Evolutionary conservation across 768 basidiomycete species (phyloP).

Genomic region (Suillus americanus): DNA sequence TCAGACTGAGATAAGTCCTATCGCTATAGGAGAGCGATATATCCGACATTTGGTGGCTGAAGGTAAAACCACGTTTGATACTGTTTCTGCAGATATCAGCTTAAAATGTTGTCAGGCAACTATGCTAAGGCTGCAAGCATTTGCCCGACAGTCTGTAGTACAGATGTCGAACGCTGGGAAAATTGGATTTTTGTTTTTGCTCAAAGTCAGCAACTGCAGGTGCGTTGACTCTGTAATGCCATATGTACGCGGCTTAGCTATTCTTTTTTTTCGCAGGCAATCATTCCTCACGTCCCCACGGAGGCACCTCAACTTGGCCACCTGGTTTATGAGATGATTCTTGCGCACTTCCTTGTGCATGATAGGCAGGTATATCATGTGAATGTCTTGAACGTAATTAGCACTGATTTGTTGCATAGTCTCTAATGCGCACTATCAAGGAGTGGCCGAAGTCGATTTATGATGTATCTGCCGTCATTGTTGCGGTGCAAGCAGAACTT

Average conservation of each 20-base stretch:
- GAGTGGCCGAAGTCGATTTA: slow-evolving; percentile 93
- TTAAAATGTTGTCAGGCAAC: slow-evolving; percentile 38
- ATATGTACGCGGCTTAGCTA: not conserved
- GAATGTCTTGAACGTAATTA: not conserved
- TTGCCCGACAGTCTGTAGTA: slow-evolving; percentile 82
- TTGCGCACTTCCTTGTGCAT: slow-evolving; percentile 80
- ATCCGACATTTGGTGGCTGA: slow-evolving; percentile 82
- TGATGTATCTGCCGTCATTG: slow-evolving; percentile 81
- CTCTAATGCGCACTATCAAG: slow-evolving; percentile 73
- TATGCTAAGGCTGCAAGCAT: slow-evolving; percentile 80
- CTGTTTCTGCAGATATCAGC: not conserved
- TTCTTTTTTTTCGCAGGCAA: slow-evolving; percentile 48
- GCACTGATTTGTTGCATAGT: slow-evolving; percentile 39
- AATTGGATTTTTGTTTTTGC: slow-evolving; percentile 93
- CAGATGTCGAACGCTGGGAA: slow-evolving; percentile 86
- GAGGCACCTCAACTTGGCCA: slow-evolving; percentile 76
- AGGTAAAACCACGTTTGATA: slow-evolving; percentile 44
- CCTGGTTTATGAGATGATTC: slow-evolving; percentile 92
- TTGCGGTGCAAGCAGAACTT: slow-evolving; percentile 83
- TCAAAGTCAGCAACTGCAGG: slow-evolving; percentile 76
- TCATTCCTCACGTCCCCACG: slow-evolving; percentile 89
- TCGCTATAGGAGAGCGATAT: slow-evolving; percentile 81
- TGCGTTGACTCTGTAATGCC: slow-evolving; percentile 31
- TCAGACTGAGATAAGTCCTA: slow-evolving; percentile 48
- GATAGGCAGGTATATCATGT: slow-evolving; percentile 59